A percentile compares a stretch with the other conserved stretches of the same genome.
Evolutionary conservation across 2,329 filamentous ascomycete genomes (phyloP).

Genomic region (Sclerotinia glacialis): DNA sequence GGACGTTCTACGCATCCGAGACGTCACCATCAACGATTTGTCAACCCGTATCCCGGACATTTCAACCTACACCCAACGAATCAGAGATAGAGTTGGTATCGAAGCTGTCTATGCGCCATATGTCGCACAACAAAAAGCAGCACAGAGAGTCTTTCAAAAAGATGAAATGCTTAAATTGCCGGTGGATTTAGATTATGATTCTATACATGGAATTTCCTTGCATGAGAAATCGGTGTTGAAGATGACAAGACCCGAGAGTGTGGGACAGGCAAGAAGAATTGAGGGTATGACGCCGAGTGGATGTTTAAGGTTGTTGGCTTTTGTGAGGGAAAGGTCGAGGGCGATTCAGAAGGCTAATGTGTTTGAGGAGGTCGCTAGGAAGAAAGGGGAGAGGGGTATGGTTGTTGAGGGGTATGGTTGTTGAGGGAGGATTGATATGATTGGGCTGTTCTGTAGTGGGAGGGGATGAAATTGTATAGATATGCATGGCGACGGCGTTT

Average conservation of each 20-base stretch:
- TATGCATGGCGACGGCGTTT: slow-evolving; percentile 16
- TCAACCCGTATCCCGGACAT: slow-evolving; percentile 56
- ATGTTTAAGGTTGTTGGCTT: slow-evolving; percentile 58
- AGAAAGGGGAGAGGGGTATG: slow-evolving; percentile 1
- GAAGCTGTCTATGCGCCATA: slow-evolving; percentile 88
- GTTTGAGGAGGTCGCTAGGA: slow-evolving; percentile 28
- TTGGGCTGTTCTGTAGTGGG: neutral
- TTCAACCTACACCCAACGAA: slow-evolving; percentile 51
- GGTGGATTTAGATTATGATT: slow-evolving; percentile 70
- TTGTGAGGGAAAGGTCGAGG: slow-evolving; percentile 45
- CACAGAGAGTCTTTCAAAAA: slow-evolving; percentile 64
- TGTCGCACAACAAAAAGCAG: slow-evolving; percentile 66
- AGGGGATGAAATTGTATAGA: neutral
- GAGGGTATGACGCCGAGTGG: slow-evolving; percentile 72
- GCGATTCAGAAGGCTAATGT: slow-evolving; percentile 24
- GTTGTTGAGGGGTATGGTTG: neutral
- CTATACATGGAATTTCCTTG: slow-evolving; percentile 69
- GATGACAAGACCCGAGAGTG: slow-evolving; percentile 71
- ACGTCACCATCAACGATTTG: slow-evolving; percentile 58
- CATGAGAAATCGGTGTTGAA: slow-evolving; percentile 74
- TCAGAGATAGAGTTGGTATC: slow-evolving; percentile 70
- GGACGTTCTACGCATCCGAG: slow-evolving; percentile 71
- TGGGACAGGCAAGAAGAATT: slow-evolving; percentile 83
- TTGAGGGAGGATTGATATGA: neutral
- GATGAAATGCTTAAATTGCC: slow-evolving; percentile 77